Base-by-base conservation (phyloP, 345 rosid genomes). In the Kernera saxatilis region DNA sequence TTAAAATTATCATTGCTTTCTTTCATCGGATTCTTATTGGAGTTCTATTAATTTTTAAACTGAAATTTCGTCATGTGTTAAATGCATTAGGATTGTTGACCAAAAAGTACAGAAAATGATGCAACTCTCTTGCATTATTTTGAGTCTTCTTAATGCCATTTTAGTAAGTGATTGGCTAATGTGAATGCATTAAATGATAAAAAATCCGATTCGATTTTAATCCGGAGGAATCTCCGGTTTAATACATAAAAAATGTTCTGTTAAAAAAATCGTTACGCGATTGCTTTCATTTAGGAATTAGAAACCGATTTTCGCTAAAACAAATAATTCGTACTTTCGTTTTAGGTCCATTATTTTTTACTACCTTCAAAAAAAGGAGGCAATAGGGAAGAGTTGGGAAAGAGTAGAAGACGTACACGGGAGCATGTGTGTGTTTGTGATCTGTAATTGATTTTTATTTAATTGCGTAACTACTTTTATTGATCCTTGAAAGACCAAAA, bases 371-470 rank as follows among this genome's bases (percentile, higher is more conserved):
- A 36, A 13, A 21, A 13, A 8, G 9, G 21, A 30, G 2, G 15
- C 46, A 50, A 50, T 48, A 36, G 25, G 14, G 36, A 37, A 33
- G 52, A 29, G 8, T 54, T 10, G 44, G 43, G 9, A 22, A 56
- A 44, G 65, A 56, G 46, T 22, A 10, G 36, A 10, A 56, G 54
- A 25, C 55, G 54, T 69, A 56, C 43, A 56, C 73, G 74, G 39
- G 21, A 69, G 8, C 32, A 11, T 55, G 46, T 18, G 6, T 52
- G 8, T 18, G 51, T 5, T 12, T 12, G 19, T 12, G 71, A 37
- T 14, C 14, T 39, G 6, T 52, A 2, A 26, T 8, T 7, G 6
- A 11, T 39, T 52, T 52, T 37, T 8, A 19, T 64, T 21, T 48
- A 22, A 18, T 33, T 54, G 61, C 61, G 43, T 55, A 32, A 18